Percentiles rank a stretch among this genome's conserved stretches.
phyloP scores from a whole-genome alignment of 2,329 filamentous ascomycete genomes.

The Xylaria sp. region DNA sequence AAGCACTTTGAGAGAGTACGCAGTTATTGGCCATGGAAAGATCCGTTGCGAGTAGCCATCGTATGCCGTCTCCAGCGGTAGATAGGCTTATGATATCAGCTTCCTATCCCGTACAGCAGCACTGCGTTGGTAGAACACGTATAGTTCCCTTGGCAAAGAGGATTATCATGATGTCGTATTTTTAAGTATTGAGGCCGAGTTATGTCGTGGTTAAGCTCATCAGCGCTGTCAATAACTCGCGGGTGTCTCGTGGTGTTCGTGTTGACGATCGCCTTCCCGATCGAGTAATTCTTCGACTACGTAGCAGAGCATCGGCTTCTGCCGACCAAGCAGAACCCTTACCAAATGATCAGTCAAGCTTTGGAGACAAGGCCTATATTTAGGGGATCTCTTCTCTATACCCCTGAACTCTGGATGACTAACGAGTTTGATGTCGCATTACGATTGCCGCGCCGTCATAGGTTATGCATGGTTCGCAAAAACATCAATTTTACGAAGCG shows the following conservation, averaged over 20 bases:
- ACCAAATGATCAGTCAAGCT: conserved; percentile 34
- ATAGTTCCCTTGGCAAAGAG: conserved; percentile 22
- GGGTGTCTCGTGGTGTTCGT: conserved; percentile 42
- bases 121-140: conserved; percentile 36
- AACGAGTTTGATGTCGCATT: conserved; percentile 16
- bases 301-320: conserved; percentile 19
- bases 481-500: conserved; percentile 1
- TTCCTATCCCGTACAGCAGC: conserved; percentile 31
- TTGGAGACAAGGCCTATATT: conserved; percentile 18
- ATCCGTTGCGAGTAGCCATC: conserved; percentile 15
- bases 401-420: conserved; percentile 24
- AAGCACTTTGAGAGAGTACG: conserved; percentile 13
- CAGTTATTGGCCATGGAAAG: conserved; percentile 25
- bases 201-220: conserved; percentile 27
- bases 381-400: conserved; percentile 5
- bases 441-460: neutral
- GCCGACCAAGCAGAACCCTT: conserved; percentile 31
- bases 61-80: conserved; percentile 17
- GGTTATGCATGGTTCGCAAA: neutral
- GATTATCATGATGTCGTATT: conserved; percentile 43
- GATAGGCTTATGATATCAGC: conserved; percentile 29
- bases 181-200: conserved; percentile 25
- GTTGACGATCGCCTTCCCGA: conserved; percentile 44
- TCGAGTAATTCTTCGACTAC: conserved; percentile 36
- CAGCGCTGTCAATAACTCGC: conserved; percentile 29